These are phyloP conservation scores for Boletus sp. DNA, from an alignment of 768 basidiomycete genomes.

Conservation along the genomic window DNA sequence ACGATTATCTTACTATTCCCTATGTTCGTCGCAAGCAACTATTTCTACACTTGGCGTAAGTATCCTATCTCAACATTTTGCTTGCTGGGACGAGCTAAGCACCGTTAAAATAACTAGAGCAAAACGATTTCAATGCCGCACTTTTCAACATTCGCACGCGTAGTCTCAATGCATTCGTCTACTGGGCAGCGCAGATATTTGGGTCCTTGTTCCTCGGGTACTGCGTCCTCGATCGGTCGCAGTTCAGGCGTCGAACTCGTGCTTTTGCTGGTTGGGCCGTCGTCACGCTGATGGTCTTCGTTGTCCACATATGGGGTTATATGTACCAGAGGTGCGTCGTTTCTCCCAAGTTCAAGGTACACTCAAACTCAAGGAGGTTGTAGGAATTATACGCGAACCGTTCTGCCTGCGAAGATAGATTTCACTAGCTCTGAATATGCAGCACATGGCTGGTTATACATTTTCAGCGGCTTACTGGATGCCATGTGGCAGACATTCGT, in stretches of 20 bases:
- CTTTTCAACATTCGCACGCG: conserved; percentile 80
- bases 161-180: conserved; percentile 75
- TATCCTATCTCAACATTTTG: background rate
- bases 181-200: conserved; percentile 78
- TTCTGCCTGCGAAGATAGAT: conserved; percentile 54
- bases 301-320: conserved; percentile 74
- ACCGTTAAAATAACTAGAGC: conserved; percentile 45
- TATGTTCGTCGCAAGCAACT: conserved; percentile 83
- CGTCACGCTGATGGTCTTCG: conserved; percentile 61
- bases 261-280: conserved; percentile 70
- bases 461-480: conserved; percentile 74
- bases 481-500: conserved; percentile 84
- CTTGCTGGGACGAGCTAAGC: conserved; percentile 1
- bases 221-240: conserved; percentile 57
- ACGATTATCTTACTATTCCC: conserved; percentile 75
- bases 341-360: background rate
- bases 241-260: conserved; percentile 60
- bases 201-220: conserved; percentile 70
- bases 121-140: conserved; percentile 75
- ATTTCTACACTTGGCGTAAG: conserved; percentile 86
- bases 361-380: background rate
- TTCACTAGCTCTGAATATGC: conserved; percentile 55
- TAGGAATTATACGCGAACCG: conserved; percentile 60
- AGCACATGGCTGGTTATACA: conserved; percentile 58
- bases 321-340: conserved; percentile 64